Percentiles rank a stretch among this genome's conserved stretches.
Conservation (phyloP, 2,329 filamentous ascomycete genomes). For the Helminthosporium solani region DNA sequence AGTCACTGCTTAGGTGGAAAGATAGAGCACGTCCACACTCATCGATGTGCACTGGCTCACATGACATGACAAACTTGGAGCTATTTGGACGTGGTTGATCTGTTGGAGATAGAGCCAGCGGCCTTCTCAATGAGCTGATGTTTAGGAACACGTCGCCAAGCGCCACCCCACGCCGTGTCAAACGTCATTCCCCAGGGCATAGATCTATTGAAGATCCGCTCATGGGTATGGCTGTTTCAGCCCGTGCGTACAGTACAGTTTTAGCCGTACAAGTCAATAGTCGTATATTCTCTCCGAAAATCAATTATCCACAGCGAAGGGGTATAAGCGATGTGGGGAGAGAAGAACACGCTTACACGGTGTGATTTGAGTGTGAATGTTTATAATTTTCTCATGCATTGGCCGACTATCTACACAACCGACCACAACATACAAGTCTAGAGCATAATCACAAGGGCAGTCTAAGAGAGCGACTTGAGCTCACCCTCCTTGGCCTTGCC, state of each 20-base stretch:
- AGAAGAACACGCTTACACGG: too few relatives aligned
- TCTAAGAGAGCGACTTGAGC: slow-evolving; percentile 60
- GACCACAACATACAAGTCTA: neutral
- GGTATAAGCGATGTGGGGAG: too few relatives aligned
- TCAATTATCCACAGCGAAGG: too few relatives aligned
- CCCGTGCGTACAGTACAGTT: too few relatives aligned
- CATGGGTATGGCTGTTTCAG: neutral
- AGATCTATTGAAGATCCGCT: neutral
- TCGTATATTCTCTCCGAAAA: too few relatives aligned
- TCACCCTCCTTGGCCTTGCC: slow-evolving; percentile 88
- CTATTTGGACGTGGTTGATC: neutral
- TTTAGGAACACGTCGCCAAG: slow-evolving; percentile 3
- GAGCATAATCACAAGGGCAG: neutral
- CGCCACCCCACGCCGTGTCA: slow-evolving; percentile 1
- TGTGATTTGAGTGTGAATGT: too few relatives aligned
- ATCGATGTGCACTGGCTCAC: slow-evolving; percentile 10
- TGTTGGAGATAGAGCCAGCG: neutral
- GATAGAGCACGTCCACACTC: slow-evolving; percentile 28
- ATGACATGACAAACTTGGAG: slow-evolving; percentile 15
- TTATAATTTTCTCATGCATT: neutral
- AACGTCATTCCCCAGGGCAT: slow-evolving; percentile 4
- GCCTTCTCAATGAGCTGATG: neutral
- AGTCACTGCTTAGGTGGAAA: slow-evolving; percentile 20
- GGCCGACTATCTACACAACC: neutral
- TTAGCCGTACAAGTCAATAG: too few relatives aligned